Evolutionary conservation across 2,329 filamentous ascomycete genomes (phyloP).

Genomic region (Aspergillus pseudoviridinutans): DNA sequence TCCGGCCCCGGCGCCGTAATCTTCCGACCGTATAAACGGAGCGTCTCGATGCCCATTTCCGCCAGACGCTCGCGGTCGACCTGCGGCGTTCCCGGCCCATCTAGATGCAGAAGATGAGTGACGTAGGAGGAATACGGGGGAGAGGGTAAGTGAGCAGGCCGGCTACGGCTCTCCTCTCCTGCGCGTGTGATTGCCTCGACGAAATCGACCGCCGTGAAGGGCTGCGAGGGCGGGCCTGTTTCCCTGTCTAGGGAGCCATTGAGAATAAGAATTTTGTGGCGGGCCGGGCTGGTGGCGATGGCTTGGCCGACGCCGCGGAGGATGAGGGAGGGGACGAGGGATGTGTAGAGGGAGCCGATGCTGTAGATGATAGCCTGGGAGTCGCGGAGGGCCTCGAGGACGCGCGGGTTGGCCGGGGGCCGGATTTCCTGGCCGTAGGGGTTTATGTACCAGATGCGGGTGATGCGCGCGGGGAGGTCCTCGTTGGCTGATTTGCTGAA

Average conservation of each 20-base stretch:
- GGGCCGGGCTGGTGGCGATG: slow-evolving; percentile 48
- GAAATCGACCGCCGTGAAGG: slow-evolving; percentile 76
- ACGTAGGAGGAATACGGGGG: slow-evolving; percentile 65
- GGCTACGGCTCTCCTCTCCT: slow-evolving; percentile 62
- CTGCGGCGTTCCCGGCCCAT: slow-evolving; percentile 63
- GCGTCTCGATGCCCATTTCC: slow-evolving; percentile 68
- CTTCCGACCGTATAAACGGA: slow-evolving; percentile 71
- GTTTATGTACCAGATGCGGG: slow-evolving; percentile 93
- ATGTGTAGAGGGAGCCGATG: slow-evolving; percentile 92
- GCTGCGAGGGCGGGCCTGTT: slow-evolving; percentile 64
- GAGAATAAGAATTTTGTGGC: slow-evolving; percentile 75
- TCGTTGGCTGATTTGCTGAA: slow-evolving; percentile 79
- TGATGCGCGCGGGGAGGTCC: slow-evolving; percentile 73
- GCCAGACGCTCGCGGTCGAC: slow-evolving; percentile 65
- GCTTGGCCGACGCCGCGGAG: slow-evolving; percentile 70
- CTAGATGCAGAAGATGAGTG: slow-evolving; percentile 78
- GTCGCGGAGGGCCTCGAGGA: slow-evolving; percentile 62
- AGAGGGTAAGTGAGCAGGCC: slow-evolving; percentile 17
- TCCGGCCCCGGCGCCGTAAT: slow-evolving; percentile 32
- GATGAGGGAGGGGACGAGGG: slow-evolving; percentile 76
- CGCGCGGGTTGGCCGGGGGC: slow-evolving; percentile 76
- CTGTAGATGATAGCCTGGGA: slow-evolving; percentile 77
- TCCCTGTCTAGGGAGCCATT: slow-evolving; percentile 84
- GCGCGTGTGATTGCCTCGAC: slow-evolving; percentile 74
- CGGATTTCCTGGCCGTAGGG: slow-evolving; percentile 96